Evolutionary conservation across 2,329 filamentous ascomycete genomes (phyloP).

Genomic region (Bipolaris cookei): DNA sequence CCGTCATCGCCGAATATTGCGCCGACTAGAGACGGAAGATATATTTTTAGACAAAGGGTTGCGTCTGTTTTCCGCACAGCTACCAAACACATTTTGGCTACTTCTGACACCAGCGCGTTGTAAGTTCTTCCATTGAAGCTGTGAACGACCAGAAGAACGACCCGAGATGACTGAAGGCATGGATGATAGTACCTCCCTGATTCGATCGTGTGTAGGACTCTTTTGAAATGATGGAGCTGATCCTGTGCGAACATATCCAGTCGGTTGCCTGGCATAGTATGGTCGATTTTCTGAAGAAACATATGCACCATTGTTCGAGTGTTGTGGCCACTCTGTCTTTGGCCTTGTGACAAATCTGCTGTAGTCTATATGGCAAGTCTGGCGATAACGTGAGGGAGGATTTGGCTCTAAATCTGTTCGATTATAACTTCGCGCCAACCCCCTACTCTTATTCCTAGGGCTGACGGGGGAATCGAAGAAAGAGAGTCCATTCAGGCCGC

Average conservation of each 20-base stretch:
- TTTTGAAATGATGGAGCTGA: constrained; percentile 12
- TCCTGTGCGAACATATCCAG: constrained; percentile 6
- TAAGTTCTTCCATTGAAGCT: constrained; percentile 24
- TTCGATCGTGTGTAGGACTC: constrained; percentile 14
- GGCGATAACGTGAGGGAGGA: constrained; percentile 7
- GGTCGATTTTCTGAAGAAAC: constrained; percentile 6
- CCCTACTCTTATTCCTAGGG: constrained; percentile 24
- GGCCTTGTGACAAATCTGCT: constrained; percentile 23
- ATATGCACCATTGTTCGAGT: constrained; percentile 15
- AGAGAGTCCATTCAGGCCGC: constrained; percentile 44
- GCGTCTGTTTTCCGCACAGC: constrained; percentile 1
- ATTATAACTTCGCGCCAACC: constrained; percentile 3
- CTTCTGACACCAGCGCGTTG: constrained; percentile 34
- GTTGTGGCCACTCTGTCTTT: constrained; percentile 9
- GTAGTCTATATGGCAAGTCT: constrained; percentile 19
- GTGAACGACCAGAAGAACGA: constrained; percentile 19
- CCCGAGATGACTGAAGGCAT: constrained; percentile 25
- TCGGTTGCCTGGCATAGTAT: constrained; percentile 8
- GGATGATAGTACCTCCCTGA: constrained; percentile 21
- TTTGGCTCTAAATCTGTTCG: constrained; percentile 4
- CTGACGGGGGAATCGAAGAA: constrained; percentile 44
- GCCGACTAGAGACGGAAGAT: constrained; percentile 22
- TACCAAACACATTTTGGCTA: constrained; percentile 21
- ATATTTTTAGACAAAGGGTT: constrained; percentile 10
- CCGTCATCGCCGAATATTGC: constrained; percentile 29